Evolutionary conservation across 2,329 filamentous ascomycete species (phyloP).

Genomic region (Pseudopithomyces maydicus): DNA sequence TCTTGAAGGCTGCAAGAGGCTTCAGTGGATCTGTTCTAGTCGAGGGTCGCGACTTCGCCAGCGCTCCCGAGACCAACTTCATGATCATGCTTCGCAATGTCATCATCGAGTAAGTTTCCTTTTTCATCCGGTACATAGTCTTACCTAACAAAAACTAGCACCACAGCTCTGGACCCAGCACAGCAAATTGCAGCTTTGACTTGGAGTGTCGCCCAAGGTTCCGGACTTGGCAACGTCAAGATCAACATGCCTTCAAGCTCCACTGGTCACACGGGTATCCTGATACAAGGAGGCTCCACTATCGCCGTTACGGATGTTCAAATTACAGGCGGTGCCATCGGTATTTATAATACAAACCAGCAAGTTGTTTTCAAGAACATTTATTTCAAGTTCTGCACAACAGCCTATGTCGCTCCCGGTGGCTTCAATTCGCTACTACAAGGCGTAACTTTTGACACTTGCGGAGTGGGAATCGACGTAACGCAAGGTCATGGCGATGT

Average conservation of each 20-base stretch:
- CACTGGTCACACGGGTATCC: constrained; percentile 4
- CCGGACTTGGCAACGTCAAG: background rate
- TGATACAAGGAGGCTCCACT: background rate
- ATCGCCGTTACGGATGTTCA: constrained; percentile 3
- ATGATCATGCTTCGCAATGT: constrained; percentile 4
- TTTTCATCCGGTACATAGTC: background rate
- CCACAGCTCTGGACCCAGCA: background rate
- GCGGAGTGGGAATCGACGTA: constrained; percentile 1
- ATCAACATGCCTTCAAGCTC: constrained; percentile 7
- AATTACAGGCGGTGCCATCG: constrained; percentile 4
- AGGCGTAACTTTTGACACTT: constrained; percentile 4
- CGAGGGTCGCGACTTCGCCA: background rate
- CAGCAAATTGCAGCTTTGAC: background rate
- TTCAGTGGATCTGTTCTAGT: background rate
- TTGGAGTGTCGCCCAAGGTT: constrained; percentile 4
- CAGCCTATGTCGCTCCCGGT: constrained; percentile 1
- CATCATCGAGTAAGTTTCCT: background rate
- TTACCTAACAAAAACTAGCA: background rate
- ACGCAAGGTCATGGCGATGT: background rate
- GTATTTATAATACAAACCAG: constrained; percentile 2
- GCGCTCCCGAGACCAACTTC: background rate
- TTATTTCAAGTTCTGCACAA: constrained; percentile 5
- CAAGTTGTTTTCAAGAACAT: constrained; percentile 8
- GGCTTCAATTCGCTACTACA: constrained; percentile 3
- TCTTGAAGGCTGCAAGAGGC: background rate